phyloP scores from a whole-genome alignment of 345 rosid genomes.

The Microcos paniculata region DNA sequence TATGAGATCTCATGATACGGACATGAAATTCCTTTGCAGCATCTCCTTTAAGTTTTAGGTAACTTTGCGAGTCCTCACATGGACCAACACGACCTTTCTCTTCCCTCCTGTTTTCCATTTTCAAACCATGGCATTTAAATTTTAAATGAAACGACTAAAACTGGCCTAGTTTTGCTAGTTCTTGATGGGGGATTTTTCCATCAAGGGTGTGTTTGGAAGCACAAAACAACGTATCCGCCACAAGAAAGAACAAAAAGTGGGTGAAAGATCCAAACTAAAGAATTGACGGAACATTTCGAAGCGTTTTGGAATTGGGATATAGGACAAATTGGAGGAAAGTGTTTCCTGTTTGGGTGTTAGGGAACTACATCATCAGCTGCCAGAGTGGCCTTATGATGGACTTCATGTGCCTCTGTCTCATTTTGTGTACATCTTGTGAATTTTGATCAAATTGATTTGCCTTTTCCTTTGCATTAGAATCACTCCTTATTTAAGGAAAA shows the following conservation, averaged over 20 bases:
- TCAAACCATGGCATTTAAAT: constrained; percentile 4
- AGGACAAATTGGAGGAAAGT: background rate
- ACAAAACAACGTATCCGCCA: background rate
- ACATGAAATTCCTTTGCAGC: too few species aligned
- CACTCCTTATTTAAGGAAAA: background rate
- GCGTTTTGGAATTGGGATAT: background rate
- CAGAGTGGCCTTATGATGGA: constrained; percentile 9
- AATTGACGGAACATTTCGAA: background rate
- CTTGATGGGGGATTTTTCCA: background rate
- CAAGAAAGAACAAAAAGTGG: constrained; percentile 7
- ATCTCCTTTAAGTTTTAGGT: too few species aligned
- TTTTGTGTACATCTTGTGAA: background rate
- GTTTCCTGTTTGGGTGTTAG: constrained; percentile 20
- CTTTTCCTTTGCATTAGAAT: background rate
- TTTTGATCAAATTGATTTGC: background rate
- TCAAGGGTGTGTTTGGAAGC: background rate
- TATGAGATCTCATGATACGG: too few species aligned
- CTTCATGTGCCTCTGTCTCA: constrained; percentile 23
- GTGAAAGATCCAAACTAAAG: background rate
- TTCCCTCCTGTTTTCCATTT: background rate
- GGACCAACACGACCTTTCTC: too few species aligned
- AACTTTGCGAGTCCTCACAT: too few species aligned
- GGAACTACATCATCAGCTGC: constrained; percentile 23
- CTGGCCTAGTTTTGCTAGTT: background rate
- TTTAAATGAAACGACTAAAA: background rate